Evolutionary conservation across 805 yeast genomes (phyloP).

Genomic region (Ogataea naganishii): DNA sequence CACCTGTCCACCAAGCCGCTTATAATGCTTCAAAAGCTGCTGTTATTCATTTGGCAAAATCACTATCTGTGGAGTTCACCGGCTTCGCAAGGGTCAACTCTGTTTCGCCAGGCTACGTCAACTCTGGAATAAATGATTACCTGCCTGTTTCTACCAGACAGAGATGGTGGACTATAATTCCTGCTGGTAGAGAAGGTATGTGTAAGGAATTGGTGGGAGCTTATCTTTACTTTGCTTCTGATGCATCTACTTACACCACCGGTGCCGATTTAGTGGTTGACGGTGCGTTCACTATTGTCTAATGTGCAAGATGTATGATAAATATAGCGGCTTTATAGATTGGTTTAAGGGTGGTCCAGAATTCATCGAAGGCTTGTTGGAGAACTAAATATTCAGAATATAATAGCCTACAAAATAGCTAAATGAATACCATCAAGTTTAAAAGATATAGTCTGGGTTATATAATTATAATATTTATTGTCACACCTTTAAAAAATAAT

Average conservation of each 20-base stretch:
- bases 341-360: not conserved
- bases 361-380: too few species aligned
- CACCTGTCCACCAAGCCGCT: slow-evolving; percentile 41
- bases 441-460: too few species aligned
- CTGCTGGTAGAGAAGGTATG: slow-evolving; percentile 39
- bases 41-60: slow-evolving; percentile 36
- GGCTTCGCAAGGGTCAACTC: slow-evolving; percentile 44
- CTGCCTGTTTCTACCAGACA: slow-evolving; percentile 16
- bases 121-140: slow-evolving; percentile 32
- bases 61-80: slow-evolving; percentile 39
- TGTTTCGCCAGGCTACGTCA: slow-evolving; percentile 44
- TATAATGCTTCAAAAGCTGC: slow-evolving; percentile 44
- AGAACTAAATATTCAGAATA: too few species aligned
- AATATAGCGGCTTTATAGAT: not conserved
- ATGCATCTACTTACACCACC: slow-evolving; percentile 40
- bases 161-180: slow-evolving; percentile 25
- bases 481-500: too few species aligned
- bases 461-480: too few species aligned
- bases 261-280: slow-evolving; percentile 42
- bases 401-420: too few species aligned
- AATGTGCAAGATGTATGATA: slow-evolving; percentile 2
- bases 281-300: slow-evolving; percentile 38
- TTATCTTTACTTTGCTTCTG: slow-evolving; percentile 43
- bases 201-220: slow-evolving; percentile 45
- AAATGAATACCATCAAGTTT: too few species aligned